Evolutionary conservation across 2,329 filamentous ascomycete genomes (phyloP).

Genomic region (Nakataea oryzae): DNA sequence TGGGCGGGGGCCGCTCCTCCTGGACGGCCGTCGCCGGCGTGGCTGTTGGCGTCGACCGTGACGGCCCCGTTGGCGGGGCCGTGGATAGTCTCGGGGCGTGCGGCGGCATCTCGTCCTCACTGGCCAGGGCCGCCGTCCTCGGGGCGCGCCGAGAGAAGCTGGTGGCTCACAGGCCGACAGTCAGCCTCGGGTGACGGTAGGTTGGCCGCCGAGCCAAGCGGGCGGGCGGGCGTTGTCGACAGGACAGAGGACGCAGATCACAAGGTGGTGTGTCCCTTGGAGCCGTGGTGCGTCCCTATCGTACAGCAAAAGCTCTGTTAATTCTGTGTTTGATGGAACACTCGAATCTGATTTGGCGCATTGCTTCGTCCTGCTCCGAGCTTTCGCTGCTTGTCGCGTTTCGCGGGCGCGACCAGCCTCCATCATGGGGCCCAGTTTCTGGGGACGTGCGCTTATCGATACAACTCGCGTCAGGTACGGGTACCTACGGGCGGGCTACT

Average conservation of each 20-base stretch:
- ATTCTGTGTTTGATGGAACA: not conserved
- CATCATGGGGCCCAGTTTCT: not conserved
- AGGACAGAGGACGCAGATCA: not conserved
- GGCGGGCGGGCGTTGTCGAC: not conserved
- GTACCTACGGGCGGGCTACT: too few species aligned
- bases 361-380: not conserved
- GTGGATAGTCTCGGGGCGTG: slow-evolving; percentile 2
- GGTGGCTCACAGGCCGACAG: not conserved
- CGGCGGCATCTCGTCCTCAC: slow-evolving; percentile 2
- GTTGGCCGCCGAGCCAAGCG: not conserved
- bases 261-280: not conserved
- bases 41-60: slow-evolving; percentile 1
- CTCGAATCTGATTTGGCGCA: not conserved
- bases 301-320: not conserved
- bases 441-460: not conserved
- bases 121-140: not conserved
- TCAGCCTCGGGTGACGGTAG: not conserved
- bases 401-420: not conserved
- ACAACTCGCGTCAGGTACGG: too few species aligned
- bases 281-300: too few species aligned
- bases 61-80: not conserved
- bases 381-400: not conserved
- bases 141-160: not conserved
- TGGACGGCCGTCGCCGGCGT: slow-evolving; percentile 2
- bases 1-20: slow-evolving; percentile 7